Percentiles rank a stretch among this genome's conserved stretches.
These are phyloP conservation scores for Alternaria ethzedia DNA, from an alignment of 2,329 filamentous ascomycete species.

Conservation along the genomic window DNA sequence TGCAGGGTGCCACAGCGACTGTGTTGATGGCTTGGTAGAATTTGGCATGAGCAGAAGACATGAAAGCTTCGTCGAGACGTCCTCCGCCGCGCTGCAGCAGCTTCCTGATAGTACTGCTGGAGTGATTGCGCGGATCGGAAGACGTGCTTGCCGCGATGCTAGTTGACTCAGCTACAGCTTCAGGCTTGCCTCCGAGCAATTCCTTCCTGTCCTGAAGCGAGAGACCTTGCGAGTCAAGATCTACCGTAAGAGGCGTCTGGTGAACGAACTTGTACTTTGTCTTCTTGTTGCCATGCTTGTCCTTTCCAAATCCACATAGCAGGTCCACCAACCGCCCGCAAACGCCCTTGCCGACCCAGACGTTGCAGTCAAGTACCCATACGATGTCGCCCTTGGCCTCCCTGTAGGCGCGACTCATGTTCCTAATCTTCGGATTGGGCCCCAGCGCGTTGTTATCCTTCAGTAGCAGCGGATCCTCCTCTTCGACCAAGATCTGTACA, in stretches of 20 bases:
- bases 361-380: constrained; percentile 96
- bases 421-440: constrained; percentile 97
- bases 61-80: constrained; percentile 90
- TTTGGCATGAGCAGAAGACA: constrained; percentile 92
- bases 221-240: constrained; percentile 55
- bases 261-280: constrained; percentile 86
- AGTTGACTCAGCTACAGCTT: constrained; percentile 20
- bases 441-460: constrained; percentile 68
- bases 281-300: constrained; percentile 29
- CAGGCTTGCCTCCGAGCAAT: constrained; percentile 34
- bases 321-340: constrained; percentile 88
- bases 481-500: constrained; percentile 77
- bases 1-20: constrained; percentile 86
- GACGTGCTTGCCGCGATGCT: constrained; percentile 37
- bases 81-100: constrained; percentile 68
- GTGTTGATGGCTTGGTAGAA: constrained; percentile 98
- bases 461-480: constrained; percentile 75
- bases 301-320: constrained; percentile 71
- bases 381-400: constrained; percentile 85
- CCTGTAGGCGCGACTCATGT: constrained; percentile 90
- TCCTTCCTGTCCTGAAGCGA: constrained; percentile 39
- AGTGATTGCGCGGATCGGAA: constrained; percentile 33
- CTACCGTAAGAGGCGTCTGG: constrained; percentile 88
- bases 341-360: constrained; percentile 84
- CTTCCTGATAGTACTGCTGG: constrained; percentile 26